A percentile compares a stretch with the other conserved stretches of the same genome.
phyloP scores from a whole-genome alignment of 768 basidiomycete genomes.

The Clathrus columnatus region DNA sequence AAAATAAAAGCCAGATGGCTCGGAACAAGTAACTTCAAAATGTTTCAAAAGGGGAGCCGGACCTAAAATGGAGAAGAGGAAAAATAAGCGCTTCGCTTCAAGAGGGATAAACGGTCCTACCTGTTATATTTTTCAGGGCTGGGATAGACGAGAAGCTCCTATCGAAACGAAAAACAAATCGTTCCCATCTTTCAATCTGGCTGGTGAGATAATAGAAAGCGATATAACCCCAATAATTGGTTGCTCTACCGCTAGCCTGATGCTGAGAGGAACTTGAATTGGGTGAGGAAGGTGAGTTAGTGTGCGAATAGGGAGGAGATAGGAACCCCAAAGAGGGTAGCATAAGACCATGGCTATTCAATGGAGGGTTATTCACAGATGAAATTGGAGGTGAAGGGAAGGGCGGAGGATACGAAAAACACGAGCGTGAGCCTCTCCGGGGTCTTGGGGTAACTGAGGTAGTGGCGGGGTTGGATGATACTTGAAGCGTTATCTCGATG shows the following conservation, averaged over 20 bases:
- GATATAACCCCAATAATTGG: constrained; percentile 72
- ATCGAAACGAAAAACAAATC: constrained; percentile 74
- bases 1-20: constrained; percentile 41
- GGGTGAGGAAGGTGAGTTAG: constrained; percentile 31
- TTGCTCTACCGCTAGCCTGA: constrained; percentile 28
- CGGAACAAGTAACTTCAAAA: constrained; percentile 69
- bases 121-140: constrained; percentile 64
- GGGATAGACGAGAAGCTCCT: constrained; percentile 65
- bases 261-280: constrained; percentile 20
- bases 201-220: constrained; percentile 71
- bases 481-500: constrained; percentile 69
- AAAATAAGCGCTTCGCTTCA: background rate
- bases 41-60: constrained; percentile 65
- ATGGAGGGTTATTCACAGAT: background rate
- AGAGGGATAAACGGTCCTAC: constrained; percentile 34
- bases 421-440: constrained; percentile 16
- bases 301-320: constrained; percentile 29
- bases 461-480: constrained; percentile 22
- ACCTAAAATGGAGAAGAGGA: constrained; percentile 31
- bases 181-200: constrained; percentile 75
- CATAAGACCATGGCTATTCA: constrained; percentile 8
- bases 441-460: constrained; percentile 12
- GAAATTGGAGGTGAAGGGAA: constrained; percentile 13
- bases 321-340: constrained; percentile 24
- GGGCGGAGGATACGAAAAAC: constrained; percentile 15